Percentiles rank a stretch among this genome's conserved stretches.
These are phyloP conservation scores for Alloteropsis semialata DNA, from an alignment of 176 grass and related monocot species.

Conservation along the genomic window DNA sequence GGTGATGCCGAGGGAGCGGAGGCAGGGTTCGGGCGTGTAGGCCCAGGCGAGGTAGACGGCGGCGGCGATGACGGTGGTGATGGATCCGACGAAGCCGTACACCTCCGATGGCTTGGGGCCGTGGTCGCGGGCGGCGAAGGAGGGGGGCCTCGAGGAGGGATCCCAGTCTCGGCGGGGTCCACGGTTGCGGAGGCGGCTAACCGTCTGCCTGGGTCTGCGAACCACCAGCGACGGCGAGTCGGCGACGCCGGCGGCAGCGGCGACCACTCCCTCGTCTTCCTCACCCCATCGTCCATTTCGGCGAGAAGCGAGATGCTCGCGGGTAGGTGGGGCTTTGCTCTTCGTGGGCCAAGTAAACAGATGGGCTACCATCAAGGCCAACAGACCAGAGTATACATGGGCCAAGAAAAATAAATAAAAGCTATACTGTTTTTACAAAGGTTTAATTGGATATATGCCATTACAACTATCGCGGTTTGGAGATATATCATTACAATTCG, in stretches of 20 bases:
- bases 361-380: not conserved
- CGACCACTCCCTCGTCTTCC: constrained; percentile 19
- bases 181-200: constrained; percentile 60
- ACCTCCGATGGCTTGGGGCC: constrained; percentile 17
- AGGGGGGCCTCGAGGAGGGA: not conserved
- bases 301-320: not conserved
- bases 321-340: not conserved
- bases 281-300: not conserved
- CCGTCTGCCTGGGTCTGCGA: constrained; percentile 60
- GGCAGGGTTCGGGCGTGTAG: constrained; percentile 43
- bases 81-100: not conserved
- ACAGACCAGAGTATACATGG: no score
- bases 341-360: not conserved
- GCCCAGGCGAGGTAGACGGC: constrained; percentile 73
- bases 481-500: no score
- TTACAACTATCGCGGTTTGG: no score
- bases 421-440: no score
- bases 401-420: no score
- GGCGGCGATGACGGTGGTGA: constrained; percentile 49
- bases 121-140: not conserved
- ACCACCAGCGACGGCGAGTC: constrained; percentile 69
- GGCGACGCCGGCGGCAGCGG: not conserved
- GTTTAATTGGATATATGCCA: no score
- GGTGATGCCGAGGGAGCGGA: constrained; percentile 49
- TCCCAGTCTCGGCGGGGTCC: not conserved